Evolutionary conservation across 1,284 basidiomycete genomes (phyloP), one percentile per base, ranked within the genome.

Genomic region (Cryptococcus hybrid): DNA sequence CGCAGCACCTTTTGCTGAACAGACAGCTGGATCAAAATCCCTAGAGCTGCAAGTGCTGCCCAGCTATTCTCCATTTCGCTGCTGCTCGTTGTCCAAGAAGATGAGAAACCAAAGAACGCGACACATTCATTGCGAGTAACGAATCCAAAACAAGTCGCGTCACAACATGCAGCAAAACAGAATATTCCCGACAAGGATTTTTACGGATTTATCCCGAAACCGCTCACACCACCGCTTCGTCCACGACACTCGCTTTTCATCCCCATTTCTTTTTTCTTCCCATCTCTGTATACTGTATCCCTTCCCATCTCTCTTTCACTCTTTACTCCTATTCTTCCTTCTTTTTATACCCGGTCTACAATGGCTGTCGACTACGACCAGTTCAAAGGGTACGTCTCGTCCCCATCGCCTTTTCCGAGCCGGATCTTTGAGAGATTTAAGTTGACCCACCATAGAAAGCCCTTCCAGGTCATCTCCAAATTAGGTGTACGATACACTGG

Each of bases 381-480:
- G 58, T 76, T 71, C 68, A 71, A 74, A 58, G 70, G 70, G 70
- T 71, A 45, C 58, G 69, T 60, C 40, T 52, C n/a, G 18, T 30
- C 30, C 30, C 30, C 30, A 30, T 30, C 30, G 30, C 4, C 4
- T 30, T 24, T n/a, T 11, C 7, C 9, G 35, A 30, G 15, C 5
- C 30, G 3, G 40, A 7, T 15, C 11, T 37, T 36, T n/a, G n/a
- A n/a, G 36, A 9, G 15, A 54, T 49, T 15, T 47, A 45, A 3
- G 30, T 37, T 34, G 34, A 40, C 13, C 57, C 37, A 42, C 34
- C 37, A 45, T 37, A 76, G 74, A 18, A 72, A 73, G 59, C 75
- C 75, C 18, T 76, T 76, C 57, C 73, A 75, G 62, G 72, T 76
- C 37, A 68, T 76, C 54, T 74, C 72, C n/a, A 73, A 73, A 52